Evolutionary conservation across 257 asterid genomes (phyloP).

Genomic region (Paulownia fortunei): DNA sequence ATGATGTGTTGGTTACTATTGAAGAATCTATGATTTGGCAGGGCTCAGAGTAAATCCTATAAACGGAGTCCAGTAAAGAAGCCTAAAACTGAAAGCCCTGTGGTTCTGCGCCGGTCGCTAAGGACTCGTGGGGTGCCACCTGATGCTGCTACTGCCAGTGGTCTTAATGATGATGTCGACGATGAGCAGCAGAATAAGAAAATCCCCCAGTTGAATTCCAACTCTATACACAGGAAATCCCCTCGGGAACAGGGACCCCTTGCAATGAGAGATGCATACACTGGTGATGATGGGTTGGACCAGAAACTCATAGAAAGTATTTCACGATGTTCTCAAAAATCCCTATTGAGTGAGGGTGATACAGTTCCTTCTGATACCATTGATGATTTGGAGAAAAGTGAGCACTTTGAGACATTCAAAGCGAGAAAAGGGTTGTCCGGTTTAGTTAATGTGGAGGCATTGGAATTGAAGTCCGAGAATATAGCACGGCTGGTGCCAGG

Average conservation of each 20-base stretch:
- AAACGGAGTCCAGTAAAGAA: conserved; percentile 67
- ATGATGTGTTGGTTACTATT: conserved; percentile 7
- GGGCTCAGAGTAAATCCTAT: conserved; percentile 62
- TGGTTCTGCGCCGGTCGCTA: conserved; percentile 87
- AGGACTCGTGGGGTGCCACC: conserved; percentile 86
- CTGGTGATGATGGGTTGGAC: conserved; percentile 53
- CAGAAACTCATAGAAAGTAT: conserved; percentile 47
- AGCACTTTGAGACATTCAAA: conserved; percentile 14
- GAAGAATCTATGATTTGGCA: conserved; percentile 34
- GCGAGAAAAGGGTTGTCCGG: conserved; percentile 38
- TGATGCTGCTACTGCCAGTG: conserved; percentile 65
- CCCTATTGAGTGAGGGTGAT: conserved; percentile 31
- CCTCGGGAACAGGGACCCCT: conserved; percentile 52
- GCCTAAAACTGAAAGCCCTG: conserved; percentile 57
- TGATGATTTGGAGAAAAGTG: conserved; percentile 24
- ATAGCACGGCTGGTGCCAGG: conserved; percentile 80
- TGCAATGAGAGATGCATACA: conserved; percentile 59
- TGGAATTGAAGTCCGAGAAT: conserved; percentile 69
- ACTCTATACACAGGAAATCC: conserved; percentile 23
- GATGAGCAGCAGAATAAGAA: conserved; percentile 32
- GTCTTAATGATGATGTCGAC: conserved; percentile 54
- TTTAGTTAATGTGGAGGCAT: conserved; percentile 51
- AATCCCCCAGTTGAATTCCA: conserved; percentile 15
- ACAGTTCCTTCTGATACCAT: conserved; percentile 11
- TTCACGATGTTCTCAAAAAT: conserved; percentile 32